phyloP scores from a whole-genome alignment of 2,329 filamentous ascomycete genomes.

The Colletotrichum eremochloae region DNA sequence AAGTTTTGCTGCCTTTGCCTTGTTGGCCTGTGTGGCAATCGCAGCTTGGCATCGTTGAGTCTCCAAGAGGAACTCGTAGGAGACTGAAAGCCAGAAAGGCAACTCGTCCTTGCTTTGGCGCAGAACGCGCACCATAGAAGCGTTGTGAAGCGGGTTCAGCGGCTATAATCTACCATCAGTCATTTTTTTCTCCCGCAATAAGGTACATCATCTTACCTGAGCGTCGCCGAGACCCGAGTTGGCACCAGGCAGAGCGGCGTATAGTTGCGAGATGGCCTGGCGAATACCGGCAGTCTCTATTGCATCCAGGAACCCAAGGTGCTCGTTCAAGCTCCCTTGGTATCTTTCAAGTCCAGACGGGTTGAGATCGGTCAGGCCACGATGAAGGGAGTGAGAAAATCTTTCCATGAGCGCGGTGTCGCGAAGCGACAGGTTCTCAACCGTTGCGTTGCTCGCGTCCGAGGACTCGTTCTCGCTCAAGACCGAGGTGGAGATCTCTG shows the following conservation, averaged over 20 bases:
- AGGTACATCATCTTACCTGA: constrained; percentile 57
- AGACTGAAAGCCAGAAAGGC: constrained; percentile 64
- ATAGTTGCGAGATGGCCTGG: constrained; percentile 53
- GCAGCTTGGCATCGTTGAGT: constrained; percentile 57
- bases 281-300: constrained; percentile 51
- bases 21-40: constrained; percentile 57
- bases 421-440: constrained; percentile 62
- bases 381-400: constrained; percentile 43
- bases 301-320: constrained; percentile 47
- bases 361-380: constrained; percentile 15
- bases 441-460: constrained; percentile 51
- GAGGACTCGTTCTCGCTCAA: constrained; percentile 44
- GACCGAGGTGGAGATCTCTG: constrained; percentile 48
- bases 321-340: constrained; percentile 26
- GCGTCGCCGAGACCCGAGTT: constrained; percentile 53
- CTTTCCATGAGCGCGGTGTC: constrained; percentile 58
- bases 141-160: constrained; percentile 72
- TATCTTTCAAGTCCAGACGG: constrained; percentile 28
- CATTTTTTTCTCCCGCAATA: constrained; percentile 17
- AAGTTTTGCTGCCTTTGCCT: constrained; percentile 62
- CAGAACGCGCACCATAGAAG: constrained; percentile 63
- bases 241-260: constrained; percentile 49
- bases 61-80: constrained; percentile 65
- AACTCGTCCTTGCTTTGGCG: constrained; percentile 47
- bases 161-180: constrained; percentile 54